These are phyloP conservation scores for Saccharomycopsis schoenii DNA, from an alignment of 805 yeast species.

Conservation along the genomic window DNA sequence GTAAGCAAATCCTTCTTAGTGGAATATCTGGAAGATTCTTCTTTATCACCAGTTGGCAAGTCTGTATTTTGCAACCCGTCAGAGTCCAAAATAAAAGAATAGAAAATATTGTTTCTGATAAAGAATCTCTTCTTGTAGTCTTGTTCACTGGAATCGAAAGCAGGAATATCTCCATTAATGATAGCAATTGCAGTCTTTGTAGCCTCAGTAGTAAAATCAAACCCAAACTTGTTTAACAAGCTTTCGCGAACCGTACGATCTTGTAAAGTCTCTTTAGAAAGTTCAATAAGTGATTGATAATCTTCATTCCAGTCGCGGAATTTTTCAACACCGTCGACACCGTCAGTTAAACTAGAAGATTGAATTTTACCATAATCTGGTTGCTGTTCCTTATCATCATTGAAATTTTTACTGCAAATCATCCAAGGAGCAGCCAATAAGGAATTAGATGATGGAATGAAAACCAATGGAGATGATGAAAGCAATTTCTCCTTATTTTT, in stretches of 20 bases:
- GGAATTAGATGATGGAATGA: slow-evolving; percentile 50
- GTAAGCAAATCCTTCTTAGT: slow-evolving; percentile 71
- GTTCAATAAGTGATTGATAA: slow-evolving; percentile 70
- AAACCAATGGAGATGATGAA: slow-evolving; percentile 41
- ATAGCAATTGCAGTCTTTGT: slow-evolving; percentile 72
- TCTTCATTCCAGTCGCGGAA: slow-evolving; percentile 86
- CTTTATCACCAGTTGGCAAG: slow-evolving; percentile 43
- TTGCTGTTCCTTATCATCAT: slow-evolving; percentile 20
- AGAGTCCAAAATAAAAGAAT: slow-evolving; percentile 66
- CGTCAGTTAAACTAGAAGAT: slow-evolving; percentile 33
- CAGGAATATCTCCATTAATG: slow-evolving; percentile 58
- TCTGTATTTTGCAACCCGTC: slow-evolving; percentile 36
- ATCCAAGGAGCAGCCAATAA: slow-evolving; percentile 73
- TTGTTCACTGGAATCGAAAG: slow-evolving; percentile 75
- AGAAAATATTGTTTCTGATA: slow-evolving; percentile 77
- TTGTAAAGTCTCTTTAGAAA: slow-evolving; percentile 46
- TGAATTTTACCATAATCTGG: slow-evolving; percentile 26
- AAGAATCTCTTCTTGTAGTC: slow-evolving; percentile 49
- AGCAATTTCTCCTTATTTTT: slow-evolving; percentile 39
- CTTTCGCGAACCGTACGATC: slow-evolving; percentile 72
- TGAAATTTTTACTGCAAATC: slow-evolving; percentile 24
- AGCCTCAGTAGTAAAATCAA: slow-evolving; percentile 70
- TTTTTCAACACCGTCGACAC: slow-evolving; percentile 48
- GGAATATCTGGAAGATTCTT: slow-evolving; percentile 77
- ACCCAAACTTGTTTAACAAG: slow-evolving; percentile 55